phyloP scores from a whole-genome alignment of 371 early-diverging fungal genomes.

The Mucor irregularis region DNA sequence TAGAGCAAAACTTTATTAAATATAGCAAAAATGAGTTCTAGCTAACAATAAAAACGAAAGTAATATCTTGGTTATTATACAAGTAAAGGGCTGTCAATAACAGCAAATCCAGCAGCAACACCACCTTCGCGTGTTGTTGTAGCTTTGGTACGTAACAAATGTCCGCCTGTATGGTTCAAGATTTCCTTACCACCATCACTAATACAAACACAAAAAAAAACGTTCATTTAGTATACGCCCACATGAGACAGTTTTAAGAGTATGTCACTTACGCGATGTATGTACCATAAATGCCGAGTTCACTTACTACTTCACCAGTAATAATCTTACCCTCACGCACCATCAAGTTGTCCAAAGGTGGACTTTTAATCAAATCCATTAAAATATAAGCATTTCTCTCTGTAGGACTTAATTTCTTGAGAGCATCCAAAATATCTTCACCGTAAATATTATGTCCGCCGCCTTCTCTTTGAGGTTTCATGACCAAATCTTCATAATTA shows the following conservation, averaged over 20 bases:
- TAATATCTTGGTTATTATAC: conserved; percentile 51
- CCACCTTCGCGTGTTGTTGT: conserved; percentile 91
- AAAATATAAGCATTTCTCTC: conserved; percentile 85
- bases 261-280: conserved; percentile 71
- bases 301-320: conserved; percentile 82
- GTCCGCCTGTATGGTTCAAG: conserved; percentile 84
- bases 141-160: conserved; percentile 92
- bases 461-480: conserved; percentile 98
- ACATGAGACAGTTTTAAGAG: no score
- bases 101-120: conserved; percentile 98
- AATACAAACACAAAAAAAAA: background rate
- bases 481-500: conserved; percentile 71
- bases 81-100: conserved; percentile 86
- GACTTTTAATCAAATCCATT: conserved; percentile 89
- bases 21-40: no score
- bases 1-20: no score
- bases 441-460: conserved; percentile 97
- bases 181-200: conserved; percentile 63
- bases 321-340: conserved; percentile 78
- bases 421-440: conserved; percentile 66
- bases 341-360: conserved; percentile 73
- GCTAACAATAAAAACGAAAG: no score
- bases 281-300: conserved; percentile 92
- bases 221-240: no score
- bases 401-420: conserved; percentile 56